A percentile compares a stretch with the other conserved stretches of the same genome.
phyloP scores from a whole-genome alignment of 352 stramenopile genomes.

The Phytophthora foliorum region DNA sequence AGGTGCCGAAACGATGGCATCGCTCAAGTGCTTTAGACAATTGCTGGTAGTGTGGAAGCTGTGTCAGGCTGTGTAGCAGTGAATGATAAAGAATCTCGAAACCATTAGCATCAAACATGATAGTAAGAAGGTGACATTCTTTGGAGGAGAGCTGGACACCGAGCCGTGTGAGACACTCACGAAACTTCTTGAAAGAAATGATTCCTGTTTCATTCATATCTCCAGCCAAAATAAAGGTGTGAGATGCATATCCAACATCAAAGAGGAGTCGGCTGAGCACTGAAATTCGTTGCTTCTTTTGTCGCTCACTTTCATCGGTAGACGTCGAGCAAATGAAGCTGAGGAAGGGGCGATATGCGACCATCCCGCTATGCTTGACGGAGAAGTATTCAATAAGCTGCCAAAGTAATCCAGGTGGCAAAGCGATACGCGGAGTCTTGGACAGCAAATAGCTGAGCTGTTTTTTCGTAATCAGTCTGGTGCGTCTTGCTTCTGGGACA shows the following conservation, averaged over 20 bases:
- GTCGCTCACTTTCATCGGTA: slow-evolving; percentile 43
- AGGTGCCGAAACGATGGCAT: slow-evolving; percentile 51
- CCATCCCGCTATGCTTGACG: slow-evolving; percentile 23
- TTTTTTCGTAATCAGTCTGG: slow-evolving; percentile 48
- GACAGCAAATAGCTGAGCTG: slow-evolving; percentile 66
- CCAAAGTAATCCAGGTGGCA: slow-evolving; percentile 50
- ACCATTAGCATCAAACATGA: slow-evolving; percentile 62
- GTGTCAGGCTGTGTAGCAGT: slow-evolving; percentile 49
- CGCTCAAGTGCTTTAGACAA: slow-evolving; percentile 39
- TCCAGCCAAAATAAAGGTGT: slow-evolving; percentile 53
- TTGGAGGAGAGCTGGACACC: slow-evolving; percentile 45
- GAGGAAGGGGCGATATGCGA: slow-evolving; percentile 57
- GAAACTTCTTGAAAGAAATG: slow-evolving; percentile 60
- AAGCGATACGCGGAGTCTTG: slow-evolving; percentile 50
- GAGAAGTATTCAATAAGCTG: slow-evolving; percentile 61
- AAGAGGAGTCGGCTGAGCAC: slow-evolving; percentile 39
- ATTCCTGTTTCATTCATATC: slow-evolving; percentile 56
- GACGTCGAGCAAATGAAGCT: slow-evolving; percentile 57
- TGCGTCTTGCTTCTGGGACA: slow-evolving; percentile 38
- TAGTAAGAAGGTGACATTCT: slow-evolving; percentile 55
- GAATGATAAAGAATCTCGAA: slow-evolving; percentile 60
- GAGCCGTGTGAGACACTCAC: slow-evolving; percentile 47
- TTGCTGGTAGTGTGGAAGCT: slow-evolving; percentile 34
- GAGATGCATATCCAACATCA: slow-evolving; percentile 40
- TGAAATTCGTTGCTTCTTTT: slow-evolving; percentile 41